Percentiles rank a stretch among this genome's conserved stretches.
These are phyloP conservation scores for Cadophora malorum DNA, from an alignment of 2,329 filamentous ascomycete species.

Conservation along the genomic window DNA sequence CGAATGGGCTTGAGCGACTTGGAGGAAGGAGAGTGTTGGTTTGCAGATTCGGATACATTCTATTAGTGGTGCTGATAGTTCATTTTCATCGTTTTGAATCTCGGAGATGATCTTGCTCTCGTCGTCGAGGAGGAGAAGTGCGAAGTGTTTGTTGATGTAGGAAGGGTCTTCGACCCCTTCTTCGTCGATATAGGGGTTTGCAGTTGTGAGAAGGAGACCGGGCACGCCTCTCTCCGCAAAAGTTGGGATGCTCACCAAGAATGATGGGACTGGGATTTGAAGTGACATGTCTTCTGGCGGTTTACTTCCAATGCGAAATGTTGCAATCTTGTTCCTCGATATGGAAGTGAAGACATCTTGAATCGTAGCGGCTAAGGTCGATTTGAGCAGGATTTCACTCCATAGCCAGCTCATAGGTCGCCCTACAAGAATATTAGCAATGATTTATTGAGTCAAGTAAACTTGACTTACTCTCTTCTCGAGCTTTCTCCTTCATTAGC, in stretches of 20 bases:
- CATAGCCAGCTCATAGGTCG: slow-evolving; percentile 66
- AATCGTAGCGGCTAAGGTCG: slow-evolving; percentile 82
- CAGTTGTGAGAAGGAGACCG: slow-evolving; percentile 86
- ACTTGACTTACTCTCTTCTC: slow-evolving; percentile 61
- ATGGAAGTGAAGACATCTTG: slow-evolving; percentile 83
- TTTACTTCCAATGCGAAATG: slow-evolving; percentile 71
- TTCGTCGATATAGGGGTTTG: slow-evolving; percentile 74
- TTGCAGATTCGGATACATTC: slow-evolving; percentile 81
- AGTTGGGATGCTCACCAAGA: slow-evolving; percentile 72
- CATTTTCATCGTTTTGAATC: slow-evolving; percentile 78
- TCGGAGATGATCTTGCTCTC: slow-evolving; percentile 76
- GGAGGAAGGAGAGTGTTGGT: slow-evolving; percentile 71
- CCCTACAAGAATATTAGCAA: slow-evolving; percentile 41
- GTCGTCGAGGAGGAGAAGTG: slow-evolving; percentile 82
- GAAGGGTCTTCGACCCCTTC: slow-evolving; percentile 70
- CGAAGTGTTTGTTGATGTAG: slow-evolving; percentile 84
- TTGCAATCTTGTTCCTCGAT: slow-evolving; percentile 84
- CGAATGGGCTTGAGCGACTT: slow-evolving; percentile 72
- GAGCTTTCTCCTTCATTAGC: slow-evolving; percentile 79
- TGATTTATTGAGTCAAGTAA: neutral
- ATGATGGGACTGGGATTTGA: slow-evolving; percentile 70
- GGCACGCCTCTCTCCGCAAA: slow-evolving; percentile 72
- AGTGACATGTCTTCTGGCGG: slow-evolving; percentile 67
- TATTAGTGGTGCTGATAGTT: slow-evolving; percentile 77
- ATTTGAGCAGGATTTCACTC: slow-evolving; percentile 73